Evolutionary conservation across 352 stramenopile genomes (phyloP).

Genomic region (Phytophthora ohioensis): DNA sequence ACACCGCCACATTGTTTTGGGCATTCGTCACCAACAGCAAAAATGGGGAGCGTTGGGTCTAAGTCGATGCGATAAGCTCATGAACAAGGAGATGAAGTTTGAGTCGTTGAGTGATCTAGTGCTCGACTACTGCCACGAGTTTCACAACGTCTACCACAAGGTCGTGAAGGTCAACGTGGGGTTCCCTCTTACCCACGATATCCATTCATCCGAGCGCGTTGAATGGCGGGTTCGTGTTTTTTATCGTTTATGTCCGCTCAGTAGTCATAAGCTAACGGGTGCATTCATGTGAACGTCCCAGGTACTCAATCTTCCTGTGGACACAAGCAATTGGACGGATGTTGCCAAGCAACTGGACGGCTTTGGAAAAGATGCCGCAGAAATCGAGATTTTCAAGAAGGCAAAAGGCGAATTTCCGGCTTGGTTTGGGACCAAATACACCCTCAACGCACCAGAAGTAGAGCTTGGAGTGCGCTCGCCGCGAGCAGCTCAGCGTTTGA

Average conservation of each 20-base stretch:
- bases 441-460: constrained; percentile 63
- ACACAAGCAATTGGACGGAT: constrained; percentile 52
- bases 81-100: constrained; percentile 89
- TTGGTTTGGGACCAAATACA: constrained; percentile 69
- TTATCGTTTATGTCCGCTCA: constrained; percentile 1
- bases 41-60: constrained; percentile 88
- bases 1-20: constrained; percentile 88
- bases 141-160: constrained; percentile 66
- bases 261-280: constrained; percentile 1
- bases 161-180: constrained; percentile 86
- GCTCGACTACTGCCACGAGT: constrained; percentile 73
- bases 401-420: constrained; percentile 69
- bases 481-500: constrained; percentile 44
- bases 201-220: constrained; percentile 89
- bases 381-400: constrained; percentile 74
- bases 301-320: constrained; percentile 75
- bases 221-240: constrained; percentile 75
- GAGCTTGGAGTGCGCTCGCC: constrained; percentile 59
- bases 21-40: constrained; percentile 72
- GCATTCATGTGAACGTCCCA: constrained; percentile 23
- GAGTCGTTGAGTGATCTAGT: constrained; percentile 81
- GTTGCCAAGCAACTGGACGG: constrained; percentile 69
- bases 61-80: constrained; percentile 84
- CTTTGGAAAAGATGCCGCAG: constrained; percentile 73
- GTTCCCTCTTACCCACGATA: constrained; percentile 87